Evolutionary conservation across 75 land plant species (phyloP).

Genomic region (Cupressus sempervirens): DNA sequence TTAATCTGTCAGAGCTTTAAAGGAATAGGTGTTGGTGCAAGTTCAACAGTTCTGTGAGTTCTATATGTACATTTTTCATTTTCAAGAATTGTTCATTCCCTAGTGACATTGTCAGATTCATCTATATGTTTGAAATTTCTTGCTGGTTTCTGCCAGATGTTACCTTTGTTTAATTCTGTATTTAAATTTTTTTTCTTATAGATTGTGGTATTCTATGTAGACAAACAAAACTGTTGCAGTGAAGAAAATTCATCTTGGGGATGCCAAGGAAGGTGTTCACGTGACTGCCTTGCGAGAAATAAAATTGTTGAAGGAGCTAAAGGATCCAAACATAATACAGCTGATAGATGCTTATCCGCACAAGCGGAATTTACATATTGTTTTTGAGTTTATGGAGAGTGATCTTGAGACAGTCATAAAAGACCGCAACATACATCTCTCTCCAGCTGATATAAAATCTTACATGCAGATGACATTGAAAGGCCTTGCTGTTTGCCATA

Average conservation of each 20-base stretch:
- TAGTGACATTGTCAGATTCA: neutral
- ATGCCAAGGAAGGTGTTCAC: constrained; percentile 92
- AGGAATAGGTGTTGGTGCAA: neutral
- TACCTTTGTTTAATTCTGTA: neutral
- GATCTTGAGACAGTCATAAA: constrained; percentile 95
- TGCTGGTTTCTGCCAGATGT: neutral
- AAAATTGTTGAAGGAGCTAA: constrained; percentile 88
- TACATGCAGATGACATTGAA: constrained; percentile 96
- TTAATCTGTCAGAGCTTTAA: neutral
- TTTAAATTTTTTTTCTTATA: constrained; percentile 3
- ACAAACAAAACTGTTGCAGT: constrained; percentile 86
- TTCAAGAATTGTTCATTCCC: neutral
- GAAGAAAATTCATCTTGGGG: constrained; percentile 91
- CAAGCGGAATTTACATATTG: constrained; percentile 93
- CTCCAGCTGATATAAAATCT: constrained; percentile 91
- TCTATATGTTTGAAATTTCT: neutral
- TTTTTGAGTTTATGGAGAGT: constrained; percentile 99
- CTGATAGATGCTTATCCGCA: constrained; percentile 94
- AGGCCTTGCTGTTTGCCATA: constrained; percentile 94
- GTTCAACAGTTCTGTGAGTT: neutral
- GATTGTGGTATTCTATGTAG: constrained; percentile 33
- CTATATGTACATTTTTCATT: neutral
- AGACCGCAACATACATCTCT: constrained; percentile 83
- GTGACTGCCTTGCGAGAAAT: constrained; percentile 97
- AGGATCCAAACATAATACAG: constrained; percentile 91